Evolutionary conservation across 768 basidiomycete genomes (phyloP).

Genomic region (Hygrocybe punicea): DNA sequence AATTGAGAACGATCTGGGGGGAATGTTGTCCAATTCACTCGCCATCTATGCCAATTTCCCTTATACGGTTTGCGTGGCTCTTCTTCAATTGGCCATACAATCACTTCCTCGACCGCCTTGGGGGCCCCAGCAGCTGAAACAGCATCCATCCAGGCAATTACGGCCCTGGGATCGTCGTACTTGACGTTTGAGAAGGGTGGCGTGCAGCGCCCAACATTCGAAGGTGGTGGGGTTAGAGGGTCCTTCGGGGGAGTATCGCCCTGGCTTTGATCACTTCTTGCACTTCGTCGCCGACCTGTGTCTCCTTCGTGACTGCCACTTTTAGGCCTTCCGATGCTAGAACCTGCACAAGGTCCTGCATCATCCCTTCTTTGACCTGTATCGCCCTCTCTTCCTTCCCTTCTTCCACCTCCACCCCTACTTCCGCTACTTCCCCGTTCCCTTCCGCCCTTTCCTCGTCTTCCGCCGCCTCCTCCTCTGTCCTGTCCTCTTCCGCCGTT

Average conservation of each 20-base stretch:
- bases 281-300: too few relatives aligned
- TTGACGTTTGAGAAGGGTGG: not conserved
- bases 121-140: not conserved
- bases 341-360: not conserved
- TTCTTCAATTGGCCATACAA: not conserved
- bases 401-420: not conserved
- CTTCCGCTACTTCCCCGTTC: not conserved
- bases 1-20: constrained; percentile 5
- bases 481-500: too few relatives aligned
- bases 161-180: not conserved
- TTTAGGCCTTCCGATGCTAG: not conserved
- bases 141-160: constrained; percentile 3
- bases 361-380: not conserved
- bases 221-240: constrained; percentile 1
- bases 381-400: not conserved
- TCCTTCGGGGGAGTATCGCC: not conserved
- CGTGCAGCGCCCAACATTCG: not conserved
- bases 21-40: not conserved
- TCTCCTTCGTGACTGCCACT: not conserved
- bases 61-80: not conserved
- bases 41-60: constrained; percentile 3
- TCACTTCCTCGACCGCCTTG: not conserved
- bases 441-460: too few relatives aligned
- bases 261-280: too few relatives aligned
- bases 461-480: too few relatives aligned